These are phyloP conservation scores for Aspergillus latus DNA, from an alignment of 2,329 filamentous ascomycete genomes.

Conservation along the genomic window DNA sequence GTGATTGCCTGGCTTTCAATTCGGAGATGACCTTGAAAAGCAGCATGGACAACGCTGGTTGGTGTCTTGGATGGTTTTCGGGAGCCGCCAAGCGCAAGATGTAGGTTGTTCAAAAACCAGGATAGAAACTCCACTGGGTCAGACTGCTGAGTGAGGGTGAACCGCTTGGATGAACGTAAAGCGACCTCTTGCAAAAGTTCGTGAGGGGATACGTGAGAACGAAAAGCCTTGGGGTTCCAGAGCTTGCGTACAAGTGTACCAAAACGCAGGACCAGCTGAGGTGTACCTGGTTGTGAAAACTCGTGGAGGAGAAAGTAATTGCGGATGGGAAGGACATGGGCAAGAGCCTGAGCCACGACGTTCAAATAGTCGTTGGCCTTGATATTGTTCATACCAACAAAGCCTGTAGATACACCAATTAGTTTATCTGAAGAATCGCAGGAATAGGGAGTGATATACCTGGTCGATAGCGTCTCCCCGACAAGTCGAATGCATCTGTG, in stretches of 20 bases:
- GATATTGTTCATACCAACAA: conserved; percentile 99
- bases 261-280: conserved; percentile 84
- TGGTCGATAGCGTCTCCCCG: conserved; percentile 81
- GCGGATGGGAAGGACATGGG: conserved; percentile 83
- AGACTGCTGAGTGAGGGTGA: conserved; percentile 84
- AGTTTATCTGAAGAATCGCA: not conserved
- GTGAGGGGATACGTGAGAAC: conserved; percentile 93
- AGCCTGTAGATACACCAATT: conserved; percentile 50
- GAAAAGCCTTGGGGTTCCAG: conserved; percentile 96
- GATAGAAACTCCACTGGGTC: conserved; percentile 95
- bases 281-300: conserved; percentile 60
- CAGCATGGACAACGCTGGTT: conserved; percentile 78
- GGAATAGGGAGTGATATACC: conserved; percentile 40
- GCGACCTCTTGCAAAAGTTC: conserved; percentile 95
- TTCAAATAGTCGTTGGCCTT: conserved; percentile 99
- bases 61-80: conserved; percentile 71
- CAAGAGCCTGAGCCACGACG: conserved; percentile 85
- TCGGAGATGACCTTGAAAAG: conserved; percentile 89
- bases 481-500: conserved; percentile 68
- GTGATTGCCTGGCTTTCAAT: conserved; percentile 94
- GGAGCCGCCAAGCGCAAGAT: conserved; percentile 85
- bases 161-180: conserved; percentile 84
- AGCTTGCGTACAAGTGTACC: conserved; percentile 92
- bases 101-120: conserved; percentile 96
- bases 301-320: conserved; percentile 91